Base-by-base conservation (phyloP, 2,329 filamentous ascomycete genomes). In the Daldinia eschscholtzii region DNA sequence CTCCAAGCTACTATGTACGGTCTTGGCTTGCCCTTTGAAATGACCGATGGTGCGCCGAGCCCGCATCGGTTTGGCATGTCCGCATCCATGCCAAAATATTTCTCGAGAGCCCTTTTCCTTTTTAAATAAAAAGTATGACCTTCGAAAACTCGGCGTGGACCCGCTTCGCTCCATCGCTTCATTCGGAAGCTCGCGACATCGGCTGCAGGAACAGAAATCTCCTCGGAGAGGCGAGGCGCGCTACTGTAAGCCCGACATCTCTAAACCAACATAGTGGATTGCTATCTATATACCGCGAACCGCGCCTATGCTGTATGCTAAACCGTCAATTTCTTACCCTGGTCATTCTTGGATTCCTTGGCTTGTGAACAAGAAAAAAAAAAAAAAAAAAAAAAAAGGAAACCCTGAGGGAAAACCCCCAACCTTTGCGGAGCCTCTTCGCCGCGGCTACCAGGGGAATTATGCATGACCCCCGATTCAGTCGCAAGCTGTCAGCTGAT, bases 161-260 rank as follows among this genome's bases (percentile, higher is more conserved):
- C 68, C 68, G 68, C 57, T 61, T 52, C n/a, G 30, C 50, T 57
- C 39, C 33, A 5, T 52, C 28, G 9, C 41, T 60, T 53, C 56
- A 61, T 63, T 53, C 52, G 58, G 2, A 60, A 15, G 46, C 12
- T 48, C 65, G 68, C 70, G 68, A 70, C 68, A 68, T 70, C 68
- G 65, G 70, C 62, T 72, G 70, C 67, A 70, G 70, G 70, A 68
- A 72, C 67, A 53, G 41, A 66, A 62, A 53, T 59, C 60, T 63
- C 42, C 46, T 58, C 55, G 20, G 44, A 39, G 23, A 10, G n/a
- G 35, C 48, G 15, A 50, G 42, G 52, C 48, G 60, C 65, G 62
- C 61, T 59, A 65, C 42, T 57, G 57, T 59, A 60, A 60, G 58
- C 42, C 57, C 20, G 13, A 18, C 52, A 13, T 39, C 33, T 33